Evolutionary conservation across 2,329 filamentous ascomycete species (phyloP).

Genomic region (Pestalotiopsis fici): DNA sequence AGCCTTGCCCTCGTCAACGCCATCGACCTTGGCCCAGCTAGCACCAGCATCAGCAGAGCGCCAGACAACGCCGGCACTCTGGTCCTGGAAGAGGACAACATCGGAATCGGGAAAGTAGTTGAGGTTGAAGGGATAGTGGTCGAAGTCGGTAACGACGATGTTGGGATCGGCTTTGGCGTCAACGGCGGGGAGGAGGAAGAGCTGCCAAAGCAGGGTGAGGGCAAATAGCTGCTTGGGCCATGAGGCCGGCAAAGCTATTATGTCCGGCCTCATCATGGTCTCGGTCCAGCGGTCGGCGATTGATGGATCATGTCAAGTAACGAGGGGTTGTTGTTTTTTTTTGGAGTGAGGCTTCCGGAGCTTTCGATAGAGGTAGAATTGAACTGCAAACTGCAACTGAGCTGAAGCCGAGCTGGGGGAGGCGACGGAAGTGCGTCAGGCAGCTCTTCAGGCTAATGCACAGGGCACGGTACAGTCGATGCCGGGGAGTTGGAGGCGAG

Average conservation of each 20-base stretch:
- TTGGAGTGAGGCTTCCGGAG: background rate
- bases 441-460: background rate
- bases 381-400: conserved; percentile 37
- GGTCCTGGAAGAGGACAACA: conserved; percentile 74
- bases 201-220: conserved; percentile 11
- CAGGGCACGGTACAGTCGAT: background rate
- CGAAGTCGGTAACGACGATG: conserved; percentile 66
- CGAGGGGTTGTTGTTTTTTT: background rate
- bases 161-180: conserved; percentile 65
- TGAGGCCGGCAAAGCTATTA: conserved; percentile 42
- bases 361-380: background rate
- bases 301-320: conserved; percentile 44
- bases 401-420: conserved; percentile 46
- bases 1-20: conserved; percentile 64
- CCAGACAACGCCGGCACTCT: conserved; percentile 64
- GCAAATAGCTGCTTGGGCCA: conserved; percentile 14
- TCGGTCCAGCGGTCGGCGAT: conserved; percentile 30
- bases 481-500: background rate
- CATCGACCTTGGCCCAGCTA: conserved; percentile 69
- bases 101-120: conserved; percentile 93
- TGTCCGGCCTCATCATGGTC: conserved; percentile 55
- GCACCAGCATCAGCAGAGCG: conserved; percentile 81
- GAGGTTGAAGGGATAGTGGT: conserved; percentile 66
- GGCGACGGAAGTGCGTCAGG: conserved; percentile 5
- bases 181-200: conserved; percentile 37